These are phyloP conservation scores for Anthracocystis setariae DNA, from an alignment of 1,284 basidiomycete species.

Conservation along the genomic window DNA sequence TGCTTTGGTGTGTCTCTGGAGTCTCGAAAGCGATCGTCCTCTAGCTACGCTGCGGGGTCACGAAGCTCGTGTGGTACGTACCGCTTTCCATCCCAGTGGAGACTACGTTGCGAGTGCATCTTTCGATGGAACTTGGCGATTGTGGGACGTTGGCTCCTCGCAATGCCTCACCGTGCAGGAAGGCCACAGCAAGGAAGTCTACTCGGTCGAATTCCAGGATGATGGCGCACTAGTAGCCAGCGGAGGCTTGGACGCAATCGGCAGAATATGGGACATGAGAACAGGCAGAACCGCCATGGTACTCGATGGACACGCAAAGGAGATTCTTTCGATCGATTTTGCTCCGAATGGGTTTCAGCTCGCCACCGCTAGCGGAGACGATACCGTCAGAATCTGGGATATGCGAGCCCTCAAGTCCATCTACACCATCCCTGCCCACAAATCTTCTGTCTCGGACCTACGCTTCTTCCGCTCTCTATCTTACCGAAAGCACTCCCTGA, in stretches of 20 bases:
- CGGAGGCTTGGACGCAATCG: conserved; percentile 95
- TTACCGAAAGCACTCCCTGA: conserved; percentile 10
- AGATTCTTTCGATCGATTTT: conserved; percentile 90
- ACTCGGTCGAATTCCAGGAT: conserved; percentile 91
- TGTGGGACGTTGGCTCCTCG: conserved; percentile 88
- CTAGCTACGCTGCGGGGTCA: conserved; percentile 87
- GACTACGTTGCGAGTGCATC: conserved; percentile 91
- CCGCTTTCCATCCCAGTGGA: conserved; percentile 95
- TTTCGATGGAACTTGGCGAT: conserved; percentile 97
- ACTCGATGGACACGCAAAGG: conserved; percentile 93
- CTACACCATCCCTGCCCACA: conserved; percentile 97
- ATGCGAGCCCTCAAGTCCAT: conserved; percentile 87
- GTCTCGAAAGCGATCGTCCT: conserved; percentile 77
- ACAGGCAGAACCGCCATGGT: conserved; percentile 98
- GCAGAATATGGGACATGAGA: conserved; percentile 93
- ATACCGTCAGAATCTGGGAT: conserved; percentile 98
- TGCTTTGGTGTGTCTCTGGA: conserved; percentile 86
- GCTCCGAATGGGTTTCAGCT: conserved; percentile 97
- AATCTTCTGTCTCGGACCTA: conserved; percentile 91
- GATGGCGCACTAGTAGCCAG: conserved; percentile 93
- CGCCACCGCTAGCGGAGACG: conserved; percentile 94
- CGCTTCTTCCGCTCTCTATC: conserved; percentile 80
- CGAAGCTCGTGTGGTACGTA: conserved; percentile 86
- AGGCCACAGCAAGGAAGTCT: conserved; percentile 97
- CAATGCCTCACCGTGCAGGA: conserved; percentile 90